Evolutionary conservation across 768 basidiomycete species (phyloP), one percentile per base, ranked within the genome.

Genomic region (Tulasnella sp.): DNA sequence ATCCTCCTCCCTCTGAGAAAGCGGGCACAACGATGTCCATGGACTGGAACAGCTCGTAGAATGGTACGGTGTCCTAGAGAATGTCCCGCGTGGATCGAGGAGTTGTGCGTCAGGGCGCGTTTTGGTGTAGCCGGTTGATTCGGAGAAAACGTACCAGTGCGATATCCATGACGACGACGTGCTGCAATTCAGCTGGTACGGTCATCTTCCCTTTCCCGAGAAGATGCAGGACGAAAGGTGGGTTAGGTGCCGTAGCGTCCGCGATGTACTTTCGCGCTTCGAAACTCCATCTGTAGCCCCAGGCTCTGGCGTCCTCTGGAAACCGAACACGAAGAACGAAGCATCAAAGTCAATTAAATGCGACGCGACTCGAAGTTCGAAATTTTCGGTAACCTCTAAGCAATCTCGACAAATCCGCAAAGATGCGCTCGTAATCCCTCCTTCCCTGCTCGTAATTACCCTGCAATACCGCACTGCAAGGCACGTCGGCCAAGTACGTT

Each of bases 381-480:
- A n/a, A n/a, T n/a, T n/a, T n/a, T n/a, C n/a, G n/a, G n/a, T n/a
- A n/a, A n/a, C n/a, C 58, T 60, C n/a, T n/a, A 9, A 60, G 24
- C 58, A 60, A 9, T 14, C 58, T n/a, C 24, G 11, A n/a, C 58
- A 60, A 28, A 7, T 60, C 58, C 58, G 24, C 58, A 31, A 60
- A 60, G 7, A 60, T n/a, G n/a, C 58, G 58, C n/a, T n/a, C 58
- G 58, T 60, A 60, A 60, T 60, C 58, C 31, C 58, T 60, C n/a
- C 58, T n/a, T 1, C 58, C 58, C n/a, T n/a, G n/a, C 58, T 60
- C 58, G 58, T 60, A 60, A 16, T 28, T n/a, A 6, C 58, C 58
- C n/a, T 60, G 58, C 31, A 60, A 60, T n/a, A 28, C 58, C n/a
- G 58, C 58, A 24, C 58, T 60, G 58, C 58, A 60, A 1, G 58